Evolutionary conservation across 257 asterid genomes (phyloP), one percentile per base, ranked within the genome.

Genomic region (Fraxinus anomala): DNA sequence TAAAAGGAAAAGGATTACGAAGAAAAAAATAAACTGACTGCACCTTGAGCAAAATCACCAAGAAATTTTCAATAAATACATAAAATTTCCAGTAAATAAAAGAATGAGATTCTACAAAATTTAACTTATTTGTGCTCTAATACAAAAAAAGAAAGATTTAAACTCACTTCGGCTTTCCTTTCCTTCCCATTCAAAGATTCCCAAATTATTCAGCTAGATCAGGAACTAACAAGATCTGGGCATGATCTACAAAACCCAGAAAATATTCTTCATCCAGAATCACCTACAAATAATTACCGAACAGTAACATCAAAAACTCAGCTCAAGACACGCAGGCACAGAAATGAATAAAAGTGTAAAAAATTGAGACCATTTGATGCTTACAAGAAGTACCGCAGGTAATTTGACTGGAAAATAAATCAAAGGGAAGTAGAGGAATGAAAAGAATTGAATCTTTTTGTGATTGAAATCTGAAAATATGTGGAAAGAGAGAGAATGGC

Each of bases 211-310:
- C 70, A 75, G 75, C 86, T 89, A 84, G 93, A 89, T 84, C 86
- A 86, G 79, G 68, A 81, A 72, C 76, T 77, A 39, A 51, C 85
- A 78, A 89, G 96, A 94, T 94, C 97, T 87, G 92, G 79, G 85
- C 84, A 83, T 89, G 93, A 94, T 92, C 96, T 84, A 86, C 47
- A 83, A 82, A 87, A 76, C 88, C 83, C 88, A 87, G 86, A 59
- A n/a, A 77, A 72, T 86, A 88, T 86, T 81, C 80, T 79, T 75
- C 76, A 70, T 73, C 81, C 28, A 80, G 61, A 82, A 80, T 83
- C 81, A 70, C 84, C 79, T 63, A 80, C 33, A 75, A 40, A 71
- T 82, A 73, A 40, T 76, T 31, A 84, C 74, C 73, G 77, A 73
- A 81, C 75, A 80, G 73, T 33, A 76, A 44, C 31, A 36, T 37